phyloP scores from a whole-genome alignment of 805 yeast species.

The Torulaspora gathmanii region DNA sequence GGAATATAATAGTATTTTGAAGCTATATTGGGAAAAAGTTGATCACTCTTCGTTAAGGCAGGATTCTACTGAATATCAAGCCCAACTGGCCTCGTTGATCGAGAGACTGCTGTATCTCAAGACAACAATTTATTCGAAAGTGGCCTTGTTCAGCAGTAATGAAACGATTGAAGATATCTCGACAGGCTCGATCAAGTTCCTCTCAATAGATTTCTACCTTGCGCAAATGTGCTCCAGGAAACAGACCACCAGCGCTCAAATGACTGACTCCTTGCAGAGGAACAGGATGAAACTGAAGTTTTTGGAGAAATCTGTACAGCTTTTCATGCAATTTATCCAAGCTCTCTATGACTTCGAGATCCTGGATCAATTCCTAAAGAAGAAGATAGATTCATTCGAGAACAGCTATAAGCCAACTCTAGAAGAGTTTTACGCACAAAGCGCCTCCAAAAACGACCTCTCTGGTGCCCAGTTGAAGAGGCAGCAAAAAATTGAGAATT shows the following conservation, averaged over 20 bases:
- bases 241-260: conserved; percentile 19
- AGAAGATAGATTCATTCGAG: conserved; percentile 41
- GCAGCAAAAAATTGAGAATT: conserved; percentile 67
- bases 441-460: conserved; percentile 19
- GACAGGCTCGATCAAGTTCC: conserved; percentile 56
- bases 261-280: conserved; percentile 13
- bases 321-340: conserved; percentile 45
- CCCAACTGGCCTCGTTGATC: conserved; percentile 36
- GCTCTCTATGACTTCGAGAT: conserved; percentile 44
- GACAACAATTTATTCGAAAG: conserved; percentile 38
- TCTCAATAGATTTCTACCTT: conserved; percentile 55
- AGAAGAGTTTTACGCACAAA: conserved; percentile 26
- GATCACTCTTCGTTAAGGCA: conserved; percentile 34
- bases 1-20: conserved; percentile 22
- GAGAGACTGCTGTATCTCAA: conserved; percentile 45
- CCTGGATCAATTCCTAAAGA: conserved; percentile 37
- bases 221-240: conserved; percentile 39
- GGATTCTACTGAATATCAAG: conserved; percentile 43
- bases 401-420: conserved; percentile 41
- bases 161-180: conserved; percentile 66
- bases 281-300: conserved; percentile 34
- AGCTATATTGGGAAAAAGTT: conserved; percentile 16
- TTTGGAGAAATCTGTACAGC: conserved; percentile 41
- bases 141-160: conserved; percentile 64
- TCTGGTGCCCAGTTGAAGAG: conserved; percentile 43